These are phyloP conservation scores for Aspergillus sergii DNA, from an alignment of 2,329 filamentous ascomycete genomes.

Conservation along the genomic window DNA sequence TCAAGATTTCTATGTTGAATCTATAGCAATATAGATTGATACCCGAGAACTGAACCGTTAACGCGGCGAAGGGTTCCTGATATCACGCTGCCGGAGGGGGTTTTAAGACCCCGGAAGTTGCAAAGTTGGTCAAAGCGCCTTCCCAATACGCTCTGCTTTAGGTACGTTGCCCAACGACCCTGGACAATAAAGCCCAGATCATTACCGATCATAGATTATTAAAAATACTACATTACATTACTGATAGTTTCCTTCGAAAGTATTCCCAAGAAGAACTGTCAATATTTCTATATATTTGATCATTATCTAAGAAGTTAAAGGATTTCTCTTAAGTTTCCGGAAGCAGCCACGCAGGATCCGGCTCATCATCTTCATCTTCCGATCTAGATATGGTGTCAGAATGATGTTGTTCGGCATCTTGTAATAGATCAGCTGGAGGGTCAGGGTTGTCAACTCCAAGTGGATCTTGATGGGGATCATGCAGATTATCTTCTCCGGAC, in stretches of 20 bases:
- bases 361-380: constrained; percentile 46
- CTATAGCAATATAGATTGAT: background rate
- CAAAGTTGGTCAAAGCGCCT: constrained; percentile 5
- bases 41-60: background rate
- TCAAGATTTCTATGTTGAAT: constrained; percentile 25
- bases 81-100: background rate
- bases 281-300: background rate
- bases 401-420: constrained; percentile 28
- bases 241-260: background rate
- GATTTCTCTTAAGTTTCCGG: constrained; percentile 25
- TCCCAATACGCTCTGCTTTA: background rate
- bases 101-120: background rate
- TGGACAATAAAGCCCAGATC: background rate
- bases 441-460: constrained; percentile 35
- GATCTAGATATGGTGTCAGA: constrained; percentile 27
- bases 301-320: background rate
- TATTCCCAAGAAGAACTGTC: background rate
- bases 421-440: constrained; percentile 40
- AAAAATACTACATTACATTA: background rate
- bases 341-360: constrained; percentile 48
- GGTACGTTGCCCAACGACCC: background rate
- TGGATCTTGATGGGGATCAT: constrained; percentile 19
- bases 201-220: background rate
- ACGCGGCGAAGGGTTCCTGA: background rate
- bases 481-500: constrained; percentile 3